These are phyloP conservation scores for Teunomyces kruisii DNA, from an alignment of 805 yeast genomes.

Conservation along the genomic window DNA sequence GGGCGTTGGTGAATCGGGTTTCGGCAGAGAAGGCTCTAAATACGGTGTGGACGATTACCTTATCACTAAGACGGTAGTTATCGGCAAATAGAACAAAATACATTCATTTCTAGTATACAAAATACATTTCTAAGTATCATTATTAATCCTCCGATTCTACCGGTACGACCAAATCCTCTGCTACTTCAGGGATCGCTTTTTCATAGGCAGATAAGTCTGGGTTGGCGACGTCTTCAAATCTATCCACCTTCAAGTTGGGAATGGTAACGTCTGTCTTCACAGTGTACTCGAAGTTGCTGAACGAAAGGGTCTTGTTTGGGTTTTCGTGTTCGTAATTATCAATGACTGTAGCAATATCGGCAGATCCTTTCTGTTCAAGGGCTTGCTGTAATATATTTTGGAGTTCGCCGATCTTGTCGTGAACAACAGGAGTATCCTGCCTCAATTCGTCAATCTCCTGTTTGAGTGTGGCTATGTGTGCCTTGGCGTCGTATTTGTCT, in stretches of 20 bases:
- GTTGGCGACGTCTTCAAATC: slow-evolving; percentile 23
- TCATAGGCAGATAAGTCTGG: slow-evolving; percentile 18
- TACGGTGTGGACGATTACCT: slow-evolving; percentile 76
- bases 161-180: neutral
- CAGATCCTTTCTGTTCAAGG: neutral
- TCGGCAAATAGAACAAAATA: slow-evolving; percentile 30
- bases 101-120: neutral
- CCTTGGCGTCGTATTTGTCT: slow-evolving; percentile 15
- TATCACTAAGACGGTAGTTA: slow-evolving; percentile 61
- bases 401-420: neutral
- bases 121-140: neutral
- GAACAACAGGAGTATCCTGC: neutral
- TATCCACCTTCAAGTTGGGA: slow-evolving; percentile 16
- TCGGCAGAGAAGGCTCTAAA: slow-evolving; percentile 78
- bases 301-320: slow-evolving; percentile 14
- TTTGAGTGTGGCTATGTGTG: slow-evolving; percentile 17
- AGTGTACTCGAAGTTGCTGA: slow-evolving; percentile 15
- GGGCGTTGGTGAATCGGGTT: slow-evolving; percentile 76
- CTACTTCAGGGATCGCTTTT: neutral
- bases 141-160: neutral
- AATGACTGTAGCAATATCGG: slow-evolving; percentile 13
- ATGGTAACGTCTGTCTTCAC: slow-evolving; percentile 6
- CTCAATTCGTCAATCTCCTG: slow-evolving; percentile 18
- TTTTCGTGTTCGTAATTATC: slow-evolving; percentile 15
- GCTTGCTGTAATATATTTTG: slow-evolving; percentile 6